phyloP scores from a whole-genome alignment of 1,284 basidiomycete genomes.

The Vanrija pseudolonga region DNA sequence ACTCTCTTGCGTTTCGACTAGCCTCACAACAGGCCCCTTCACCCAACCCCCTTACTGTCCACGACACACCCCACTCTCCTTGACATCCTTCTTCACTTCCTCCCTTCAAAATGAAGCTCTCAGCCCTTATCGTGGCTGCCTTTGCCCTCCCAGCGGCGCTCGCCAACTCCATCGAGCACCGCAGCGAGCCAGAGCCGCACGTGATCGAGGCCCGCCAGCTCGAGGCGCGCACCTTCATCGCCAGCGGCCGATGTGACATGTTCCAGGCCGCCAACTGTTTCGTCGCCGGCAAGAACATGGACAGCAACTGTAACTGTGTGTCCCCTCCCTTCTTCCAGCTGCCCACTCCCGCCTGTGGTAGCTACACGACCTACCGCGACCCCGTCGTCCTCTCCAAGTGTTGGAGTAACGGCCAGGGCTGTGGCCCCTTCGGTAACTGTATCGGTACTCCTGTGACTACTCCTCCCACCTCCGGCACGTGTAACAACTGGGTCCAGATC shows the following conservation, averaged over 20 bases:
- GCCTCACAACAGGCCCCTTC: too few relatives aligned
- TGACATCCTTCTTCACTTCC: neutral
- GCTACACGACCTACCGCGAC: too few relatives aligned
- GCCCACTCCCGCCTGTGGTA: too few relatives aligned
- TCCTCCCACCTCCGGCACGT: neutral
- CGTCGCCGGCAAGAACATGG: slow-evolving; percentile 1
- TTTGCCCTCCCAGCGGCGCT: slow-evolving; percentile 1
- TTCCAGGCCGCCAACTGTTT: slow-evolving; percentile 9
- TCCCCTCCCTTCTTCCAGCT: too few relatives aligned
- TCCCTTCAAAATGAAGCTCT: slow-evolving; percentile 3
- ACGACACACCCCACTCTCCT: neutral
- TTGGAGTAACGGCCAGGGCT: too few relatives aligned
- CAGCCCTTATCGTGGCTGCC: neutral
- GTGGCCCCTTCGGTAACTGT: neutral
- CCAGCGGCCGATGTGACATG: neutral
- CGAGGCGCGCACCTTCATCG: neutral
- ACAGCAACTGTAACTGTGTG: too few relatives aligned
- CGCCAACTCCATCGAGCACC: neutral
- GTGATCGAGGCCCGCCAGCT: neutral
- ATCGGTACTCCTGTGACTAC: too few relatives aligned
- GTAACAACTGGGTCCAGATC: neutral
- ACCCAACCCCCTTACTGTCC: too few relatives aligned
- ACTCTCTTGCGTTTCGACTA: too few relatives aligned
- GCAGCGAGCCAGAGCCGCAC: neutral
- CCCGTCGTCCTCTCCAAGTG: too few relatives aligned